phyloP scores from a whole-genome alignment of 2,329 filamentous ascomycete genomes.

The Cladophialophora immunda region DNA sequence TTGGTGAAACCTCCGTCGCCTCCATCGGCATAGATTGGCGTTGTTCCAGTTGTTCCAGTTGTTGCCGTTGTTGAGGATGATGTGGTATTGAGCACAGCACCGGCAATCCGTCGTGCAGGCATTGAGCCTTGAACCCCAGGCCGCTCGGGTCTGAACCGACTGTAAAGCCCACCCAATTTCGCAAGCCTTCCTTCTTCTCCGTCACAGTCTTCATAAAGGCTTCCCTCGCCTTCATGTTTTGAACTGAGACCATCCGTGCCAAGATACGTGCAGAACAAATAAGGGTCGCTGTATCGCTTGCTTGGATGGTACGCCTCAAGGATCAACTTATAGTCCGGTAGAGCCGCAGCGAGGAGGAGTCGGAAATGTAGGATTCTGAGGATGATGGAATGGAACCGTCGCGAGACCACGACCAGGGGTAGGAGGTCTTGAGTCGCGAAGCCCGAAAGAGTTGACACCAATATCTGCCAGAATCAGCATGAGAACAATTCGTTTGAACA shows the following conservation, averaged over 20 bases:
- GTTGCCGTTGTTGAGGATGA: conserved; percentile 50
- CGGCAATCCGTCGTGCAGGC: conserved; percentile 40
- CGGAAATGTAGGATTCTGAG: conserved; percentile 71
- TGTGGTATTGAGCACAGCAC: conserved; percentile 52
- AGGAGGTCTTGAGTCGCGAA: conserved; percentile 64
- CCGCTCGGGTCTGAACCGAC: conserved; percentile 72
- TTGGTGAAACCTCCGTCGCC: conserved; percentile 47
- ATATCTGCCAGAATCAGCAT: conserved; percentile 51
- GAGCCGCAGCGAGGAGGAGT: conserved; percentile 65
- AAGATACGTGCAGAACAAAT: conserved; percentile 73
- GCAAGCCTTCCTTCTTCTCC: conserved; percentile 51
- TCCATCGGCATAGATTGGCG: conserved; percentile 36
- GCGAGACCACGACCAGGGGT: conserved; percentile 66
- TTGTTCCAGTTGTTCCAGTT: conserved; percentile 49
- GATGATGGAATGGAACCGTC: conserved; percentile 70
- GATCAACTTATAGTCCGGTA: conserved; percentile 72
- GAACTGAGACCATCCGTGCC: conserved; percentile 68
- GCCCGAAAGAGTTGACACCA: conserved; percentile 59
- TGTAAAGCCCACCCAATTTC: conserved; percentile 68
- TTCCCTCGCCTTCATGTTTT: conserved; percentile 51
- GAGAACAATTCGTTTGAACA: not conserved
- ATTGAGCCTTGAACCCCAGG: conserved; percentile 54
- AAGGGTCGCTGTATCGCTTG: conserved; percentile 72
- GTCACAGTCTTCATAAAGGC: conserved; percentile 46
- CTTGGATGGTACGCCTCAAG: conserved; percentile 82